Conservation (phyloP, 108 stramenopile species). For the Skeletonema grethae region DNA sequence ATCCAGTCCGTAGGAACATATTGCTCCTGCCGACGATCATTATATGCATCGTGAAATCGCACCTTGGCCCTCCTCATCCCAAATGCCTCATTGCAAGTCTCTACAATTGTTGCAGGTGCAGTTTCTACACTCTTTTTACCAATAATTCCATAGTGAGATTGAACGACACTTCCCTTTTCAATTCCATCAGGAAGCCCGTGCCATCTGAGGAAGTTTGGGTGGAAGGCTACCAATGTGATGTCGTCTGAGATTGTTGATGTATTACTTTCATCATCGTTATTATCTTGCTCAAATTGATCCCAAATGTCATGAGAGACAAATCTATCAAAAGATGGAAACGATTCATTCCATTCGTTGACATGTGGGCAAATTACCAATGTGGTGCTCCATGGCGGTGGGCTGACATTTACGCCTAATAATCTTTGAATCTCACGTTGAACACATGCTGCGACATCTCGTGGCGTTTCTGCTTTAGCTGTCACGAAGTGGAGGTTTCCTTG, state of each 20-base stretch:
- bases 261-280: background rate
- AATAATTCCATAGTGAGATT: slow-evolving; percentile 22
- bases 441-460: background rate
- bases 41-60: slow-evolving; percentile 25
- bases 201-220: slow-evolving; percentile 56
- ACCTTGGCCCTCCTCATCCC: slow-evolving; percentile 51
- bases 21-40: slow-evolving; percentile 31
- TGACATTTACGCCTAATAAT: background rate
- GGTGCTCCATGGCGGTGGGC: slow-evolving; percentile 31
- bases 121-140: slow-evolving; percentile 33
- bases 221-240: slow-evolving; percentile 55
- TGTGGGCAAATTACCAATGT: slow-evolving; percentile 50
- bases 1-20: slow-evolving; percentile 58
- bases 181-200: slow-evolving; percentile 35
- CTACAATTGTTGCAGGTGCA: slow-evolving; percentile 37
- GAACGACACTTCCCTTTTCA: slow-evolving; percentile 26
- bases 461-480: background rate
- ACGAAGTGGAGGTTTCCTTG: background rate
- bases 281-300: background rate
- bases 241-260: slow-evolving; percentile 13
- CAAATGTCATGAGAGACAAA: slow-evolving; percentile 23
- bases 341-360: slow-evolving; percentile 37
- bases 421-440: background rate
- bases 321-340: slow-evolving; percentile 41
- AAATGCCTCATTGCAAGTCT: slow-evolving; percentile 39